Conservation (phyloP, 352 stramenopile genomes). For the Phytophthora fragariaefolia region DNA sequence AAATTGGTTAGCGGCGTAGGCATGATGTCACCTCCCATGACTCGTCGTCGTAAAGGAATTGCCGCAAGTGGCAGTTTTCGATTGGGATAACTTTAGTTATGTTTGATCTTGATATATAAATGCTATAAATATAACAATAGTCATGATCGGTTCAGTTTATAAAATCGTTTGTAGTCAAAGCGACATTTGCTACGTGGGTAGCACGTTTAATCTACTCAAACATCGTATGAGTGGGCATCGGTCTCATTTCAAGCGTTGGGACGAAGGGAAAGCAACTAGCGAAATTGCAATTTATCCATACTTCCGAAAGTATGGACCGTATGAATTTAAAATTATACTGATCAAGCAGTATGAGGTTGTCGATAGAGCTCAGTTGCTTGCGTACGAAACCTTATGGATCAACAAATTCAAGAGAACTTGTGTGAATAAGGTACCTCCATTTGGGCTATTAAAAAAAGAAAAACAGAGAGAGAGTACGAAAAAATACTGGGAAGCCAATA, state of each 20-base stretch:
- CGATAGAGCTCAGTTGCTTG: conserved; percentile 2
- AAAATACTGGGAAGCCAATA: conserved; percentile 4
- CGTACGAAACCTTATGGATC: conserved; percentile 1
- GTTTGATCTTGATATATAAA: conserved; percentile 12
- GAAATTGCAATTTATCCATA: conserved; percentile 12
- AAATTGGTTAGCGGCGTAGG: neutral
- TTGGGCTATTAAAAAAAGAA: neutral
- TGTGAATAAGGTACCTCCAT: conserved; percentile 5
- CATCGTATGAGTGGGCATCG: neutral
- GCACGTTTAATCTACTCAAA: no score
- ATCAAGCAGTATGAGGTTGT: conserved; percentile 8
- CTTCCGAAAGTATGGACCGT: conserved; percentile 3
- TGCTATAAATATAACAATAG: conserved; percentile 6
- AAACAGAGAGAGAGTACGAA: neutral
- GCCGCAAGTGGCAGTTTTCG: neutral
- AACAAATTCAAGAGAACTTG: conserved; percentile 13
- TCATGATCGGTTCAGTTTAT: conserved; percentile 11
- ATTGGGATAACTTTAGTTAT: neutral
- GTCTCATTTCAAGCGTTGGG: conserved; percentile 6
- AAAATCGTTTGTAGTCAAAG: conserved; percentile 1
- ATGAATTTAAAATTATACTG: conserved; percentile 5
- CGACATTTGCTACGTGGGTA: no score
- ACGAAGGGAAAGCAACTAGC: neutral
- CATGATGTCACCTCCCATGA: neutral
- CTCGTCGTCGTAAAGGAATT: no score